Evolutionary conservation across 495 filamentous ascomycete genomes (phyloP).

Genomic region (Annulohypoxylon stygium): DNA sequence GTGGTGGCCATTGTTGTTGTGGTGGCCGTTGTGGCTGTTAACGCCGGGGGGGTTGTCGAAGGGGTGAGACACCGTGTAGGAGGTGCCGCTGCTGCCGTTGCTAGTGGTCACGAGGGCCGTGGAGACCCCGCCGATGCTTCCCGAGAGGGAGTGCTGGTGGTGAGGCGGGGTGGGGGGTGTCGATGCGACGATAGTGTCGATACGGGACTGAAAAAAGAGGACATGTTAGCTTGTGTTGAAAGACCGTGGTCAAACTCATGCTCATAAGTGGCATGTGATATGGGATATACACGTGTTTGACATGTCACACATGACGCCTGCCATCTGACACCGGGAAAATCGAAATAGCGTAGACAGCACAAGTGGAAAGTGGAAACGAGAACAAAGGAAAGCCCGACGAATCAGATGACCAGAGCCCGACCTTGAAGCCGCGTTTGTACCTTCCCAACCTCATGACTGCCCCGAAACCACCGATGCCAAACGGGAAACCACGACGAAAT

Average conservation of each 20-base stretch:
- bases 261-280: neutral
- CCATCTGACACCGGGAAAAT: neutral
- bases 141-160: neutral
- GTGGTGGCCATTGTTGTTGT: neutral
- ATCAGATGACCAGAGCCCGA: neutral
- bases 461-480: neutral
- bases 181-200: conserved; percentile 53
- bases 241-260: neutral
- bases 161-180: conserved; percentile 33
- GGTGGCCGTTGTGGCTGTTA: neutral
- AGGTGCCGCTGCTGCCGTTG: neutral
- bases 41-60: neutral
- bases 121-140: neutral
- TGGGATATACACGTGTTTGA: neutral
- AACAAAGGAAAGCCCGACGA: neutral
- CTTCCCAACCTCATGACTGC: neutral
- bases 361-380: neutral
- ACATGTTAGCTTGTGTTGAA: conserved; percentile 24
- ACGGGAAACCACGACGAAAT: neutral
- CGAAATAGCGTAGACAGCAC: neutral
- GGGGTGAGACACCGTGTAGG: neutral
- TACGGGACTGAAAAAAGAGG: conserved; percentile 38
- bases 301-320: neutral
- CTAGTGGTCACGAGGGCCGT: neutral
- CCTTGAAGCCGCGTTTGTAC: conserved; percentile 30